Base-by-base conservation (phyloP, 2,329 filamentous ascomycete species). In the Fusarium sp. region DNA sequence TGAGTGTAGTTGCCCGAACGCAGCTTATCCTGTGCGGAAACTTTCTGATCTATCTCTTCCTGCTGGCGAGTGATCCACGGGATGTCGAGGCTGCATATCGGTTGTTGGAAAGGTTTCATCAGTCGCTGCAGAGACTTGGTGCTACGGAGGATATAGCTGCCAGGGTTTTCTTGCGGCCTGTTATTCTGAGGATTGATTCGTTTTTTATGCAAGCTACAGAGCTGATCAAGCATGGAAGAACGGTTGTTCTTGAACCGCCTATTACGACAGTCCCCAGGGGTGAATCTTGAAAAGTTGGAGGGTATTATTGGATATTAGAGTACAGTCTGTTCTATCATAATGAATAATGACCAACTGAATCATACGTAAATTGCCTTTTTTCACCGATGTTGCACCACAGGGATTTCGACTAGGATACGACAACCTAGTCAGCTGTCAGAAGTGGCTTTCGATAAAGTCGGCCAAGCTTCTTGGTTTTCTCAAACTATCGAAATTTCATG, bases 21-120 rank as follows among this genome's bases (percentile, higher is more conserved):
- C 84, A 86, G 61, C 75, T 86, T 2, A 85, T 86, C 7, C 77
- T 86, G 0, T 84, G 83, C 41, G 84, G 84, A 22, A 86, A 86
- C 70, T 86, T 86, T 57, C 78, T 86, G 53, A 84, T 86, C 31
- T 85, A 85, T 65, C 79, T 86, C 1, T 86, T 86, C 53, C 78
- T 86, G 3, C 77, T 85, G 8, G 84, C 84, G 2, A 81, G 83
- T 1, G 79, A 81, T 13, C 75, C 75, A 6, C 64, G 67, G 7
- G 79, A 84, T 53, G 78, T 83, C 8, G 78, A 78, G 28, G 73
- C 76, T 4, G 80, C 82, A 1, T 83, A 83, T 50, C 75, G 78
- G n/a, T 69, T 83, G 3, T 66, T 84, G 24, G 77, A 82, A 39
- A 78, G 72, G 24, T 83, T 83, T n/a, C 82, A 83, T 26, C 77